These are phyloP conservation scores for Trichoderma sp. DNA, from an alignment of 2,329 filamentous ascomycete species.

Conservation along the genomic window DNA sequence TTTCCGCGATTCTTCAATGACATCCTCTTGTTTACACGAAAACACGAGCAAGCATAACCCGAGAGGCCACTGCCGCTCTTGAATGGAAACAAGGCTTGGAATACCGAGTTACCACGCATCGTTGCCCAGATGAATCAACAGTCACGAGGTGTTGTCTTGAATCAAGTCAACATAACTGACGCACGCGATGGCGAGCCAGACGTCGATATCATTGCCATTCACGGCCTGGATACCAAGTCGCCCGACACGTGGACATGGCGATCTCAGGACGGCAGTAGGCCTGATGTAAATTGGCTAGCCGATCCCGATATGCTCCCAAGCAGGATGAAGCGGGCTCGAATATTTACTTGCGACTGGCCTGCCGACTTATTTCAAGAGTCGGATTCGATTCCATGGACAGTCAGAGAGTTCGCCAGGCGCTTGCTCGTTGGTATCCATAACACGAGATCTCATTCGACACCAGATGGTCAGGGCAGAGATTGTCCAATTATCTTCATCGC, in stretches of 20 bases:
- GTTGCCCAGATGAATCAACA: neutral
- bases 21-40: no score
- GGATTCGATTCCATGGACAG: constrained; percentile 25
- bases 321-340: constrained; percentile 25
- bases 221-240: constrained; percentile 34
- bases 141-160: neutral
- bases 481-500: constrained; percentile 37
- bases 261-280: neutral
- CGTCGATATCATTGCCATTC: constrained; percentile 39
- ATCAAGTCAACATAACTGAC: neutral
- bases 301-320: constrained; percentile 30
- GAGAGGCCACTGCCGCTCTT: no score
- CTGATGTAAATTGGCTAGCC: constrained; percentile 31
- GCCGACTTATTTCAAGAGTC: constrained; percentile 27
- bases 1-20: no score
- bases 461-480: neutral
- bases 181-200: neutral
- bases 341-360: constrained; percentile 35
- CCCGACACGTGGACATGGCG: constrained; percentile 33
- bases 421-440: constrained; percentile 30
- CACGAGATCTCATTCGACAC: neutral
- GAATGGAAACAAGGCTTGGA: no score
- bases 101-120: no score
- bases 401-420: constrained; percentile 27
- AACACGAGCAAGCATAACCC: no score